Conservation (phyloP, 768 basidiomycete species). For the Hypsizygus marmoreus region DNA sequence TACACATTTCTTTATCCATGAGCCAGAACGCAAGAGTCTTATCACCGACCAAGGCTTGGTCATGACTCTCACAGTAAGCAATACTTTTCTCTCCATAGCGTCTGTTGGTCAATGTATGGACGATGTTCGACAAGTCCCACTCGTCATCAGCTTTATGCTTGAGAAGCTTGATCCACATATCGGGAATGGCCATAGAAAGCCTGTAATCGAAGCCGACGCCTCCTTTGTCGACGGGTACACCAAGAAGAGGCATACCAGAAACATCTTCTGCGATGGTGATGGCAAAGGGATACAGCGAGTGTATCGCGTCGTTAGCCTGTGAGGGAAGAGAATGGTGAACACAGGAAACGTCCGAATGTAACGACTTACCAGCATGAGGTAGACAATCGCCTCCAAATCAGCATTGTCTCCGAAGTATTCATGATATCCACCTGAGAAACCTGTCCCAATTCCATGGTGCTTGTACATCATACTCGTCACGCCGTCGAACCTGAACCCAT, state of each 20-base stretch:
- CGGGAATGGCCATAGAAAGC: slow-evolving; percentile 96
- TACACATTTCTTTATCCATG: slow-evolving; percentile 99
- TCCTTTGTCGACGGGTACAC: slow-evolving; percentile 74
- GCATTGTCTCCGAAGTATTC: slow-evolving; percentile 92
- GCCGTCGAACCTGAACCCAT: slow-evolving; percentile 98
- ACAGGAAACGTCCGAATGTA: neutral
- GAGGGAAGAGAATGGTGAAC: neutral
- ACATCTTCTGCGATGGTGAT: slow-evolving; percentile 99
- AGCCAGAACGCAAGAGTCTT: slow-evolving; percentile 99
- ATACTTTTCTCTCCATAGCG: slow-evolving; percentile 89
- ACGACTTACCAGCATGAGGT: slow-evolving; percentile 91
- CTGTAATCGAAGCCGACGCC: slow-evolving; percentile 98
- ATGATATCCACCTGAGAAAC: slow-evolving; percentile 97
- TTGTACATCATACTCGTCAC: slow-evolving; percentile 99
- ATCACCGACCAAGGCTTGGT: slow-evolving; percentile 97
- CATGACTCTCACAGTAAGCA: slow-evolving; percentile 93
- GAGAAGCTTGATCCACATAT: slow-evolving; percentile 99
- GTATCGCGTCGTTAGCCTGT: slow-evolving; percentile 92
- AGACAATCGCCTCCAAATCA: slow-evolving; percentile 89
- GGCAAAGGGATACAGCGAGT: slow-evolving; percentile 72
- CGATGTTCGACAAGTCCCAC: slow-evolving; percentile 88
- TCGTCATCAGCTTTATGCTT: slow-evolving; percentile 87
- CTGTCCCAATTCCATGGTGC: slow-evolving; percentile 97
- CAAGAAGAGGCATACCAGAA: slow-evolving; percentile 97
- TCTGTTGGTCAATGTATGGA: slow-evolving; percentile 88